Evolutionary conservation across 106 monocot genomes (phyloP).

Genomic region (Phalaenopsis aphrodite): DNA sequence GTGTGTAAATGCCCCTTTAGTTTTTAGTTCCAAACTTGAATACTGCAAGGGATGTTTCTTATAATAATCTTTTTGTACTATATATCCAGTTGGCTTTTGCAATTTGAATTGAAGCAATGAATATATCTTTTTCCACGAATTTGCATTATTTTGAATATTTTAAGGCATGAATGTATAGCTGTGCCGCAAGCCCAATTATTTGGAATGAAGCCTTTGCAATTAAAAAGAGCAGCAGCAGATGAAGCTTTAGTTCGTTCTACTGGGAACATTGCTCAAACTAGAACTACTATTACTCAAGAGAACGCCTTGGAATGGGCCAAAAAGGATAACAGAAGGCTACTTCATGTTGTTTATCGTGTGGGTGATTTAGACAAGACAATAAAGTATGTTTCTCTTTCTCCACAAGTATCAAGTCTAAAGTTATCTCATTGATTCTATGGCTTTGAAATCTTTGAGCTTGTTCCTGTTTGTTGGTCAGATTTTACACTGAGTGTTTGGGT

Average conservation of each 20-base stretch:
- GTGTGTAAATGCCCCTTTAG: too few relatives aligned
- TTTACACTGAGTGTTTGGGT: conserved; percentile 83
- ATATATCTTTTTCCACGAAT: background rate
- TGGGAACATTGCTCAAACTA: conserved; percentile 31
- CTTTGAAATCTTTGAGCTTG: conserved; percentile 6
- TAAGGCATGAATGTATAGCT: conserved; percentile 17
- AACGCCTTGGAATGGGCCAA: conserved; percentile 58
- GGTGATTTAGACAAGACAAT: conserved; percentile 81
- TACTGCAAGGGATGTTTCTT: background rate
- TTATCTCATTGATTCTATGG: background rate
- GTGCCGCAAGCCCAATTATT: conserved; percentile 25
- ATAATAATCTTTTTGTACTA: background rate
- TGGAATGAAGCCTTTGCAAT: conserved; percentile 16
- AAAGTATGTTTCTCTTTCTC: conserved; percentile 32
- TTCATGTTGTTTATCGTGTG: conserved; percentile 89
- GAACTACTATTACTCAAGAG: conserved; percentile 24
- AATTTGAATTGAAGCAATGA: background rate
- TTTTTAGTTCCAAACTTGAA: background rate
- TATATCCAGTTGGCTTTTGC: background rate
- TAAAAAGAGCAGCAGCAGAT: conserved; percentile 6
- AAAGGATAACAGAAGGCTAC: conserved; percentile 58
- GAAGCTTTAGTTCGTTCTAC: conserved; percentile 9
- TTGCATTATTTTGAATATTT: background rate
- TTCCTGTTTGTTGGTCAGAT: conserved; percentile 28
- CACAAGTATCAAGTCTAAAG: background rate